phyloP scores from a whole-genome alignment of 306 rosid species.

The Vigna unguiculata region DNA sequence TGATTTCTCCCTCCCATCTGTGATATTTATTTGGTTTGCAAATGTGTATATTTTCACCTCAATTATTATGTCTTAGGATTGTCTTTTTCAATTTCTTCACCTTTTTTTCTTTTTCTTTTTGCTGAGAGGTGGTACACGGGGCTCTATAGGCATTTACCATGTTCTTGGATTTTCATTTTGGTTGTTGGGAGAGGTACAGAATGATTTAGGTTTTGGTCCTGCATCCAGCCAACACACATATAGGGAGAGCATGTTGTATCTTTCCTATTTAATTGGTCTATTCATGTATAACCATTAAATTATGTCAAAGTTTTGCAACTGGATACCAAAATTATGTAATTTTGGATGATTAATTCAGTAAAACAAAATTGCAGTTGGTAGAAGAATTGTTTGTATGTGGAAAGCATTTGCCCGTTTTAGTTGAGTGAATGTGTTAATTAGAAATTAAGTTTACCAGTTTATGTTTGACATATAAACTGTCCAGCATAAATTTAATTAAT shows the following conservation, averaged over 20 bases:
- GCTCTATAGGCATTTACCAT: conserved; percentile 42
- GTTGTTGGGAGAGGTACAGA: conserved; percentile 53
- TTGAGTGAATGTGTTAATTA: no score
- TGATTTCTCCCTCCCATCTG: conserved; percentile 43
- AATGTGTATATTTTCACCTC: conserved; percentile 71
- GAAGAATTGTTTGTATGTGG: neutral
- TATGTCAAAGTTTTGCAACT: conserved; percentile 59
- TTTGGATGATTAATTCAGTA: conserved; percentile 33
- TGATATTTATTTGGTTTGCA: conserved; percentile 60
- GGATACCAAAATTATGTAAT: conserved; percentile 39
- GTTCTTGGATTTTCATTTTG: conserved; percentile 51
- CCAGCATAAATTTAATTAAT: no score
- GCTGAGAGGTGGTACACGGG: conserved; percentile 57
- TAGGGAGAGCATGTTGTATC: conserved; percentile 65
- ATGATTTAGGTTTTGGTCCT: conserved; percentile 47
- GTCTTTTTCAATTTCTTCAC: conserved; percentile 48
- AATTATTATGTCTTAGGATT: conserved; percentile 55
- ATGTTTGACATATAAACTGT: no score
- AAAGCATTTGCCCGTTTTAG: no score
- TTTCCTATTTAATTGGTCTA: conserved; percentile 57
- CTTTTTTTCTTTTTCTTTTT: conserved; percentile 32
- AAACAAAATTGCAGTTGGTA: neutral
- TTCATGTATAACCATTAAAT: conserved; percentile 64
- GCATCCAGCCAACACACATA: conserved; percentile 56
- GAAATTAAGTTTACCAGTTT: no score